These are phyloP conservation scores for Annulohypoxylon maeteangense DNA, from an alignment of 495 filamentous ascomycete genomes.

Conservation along the genomic window DNA sequence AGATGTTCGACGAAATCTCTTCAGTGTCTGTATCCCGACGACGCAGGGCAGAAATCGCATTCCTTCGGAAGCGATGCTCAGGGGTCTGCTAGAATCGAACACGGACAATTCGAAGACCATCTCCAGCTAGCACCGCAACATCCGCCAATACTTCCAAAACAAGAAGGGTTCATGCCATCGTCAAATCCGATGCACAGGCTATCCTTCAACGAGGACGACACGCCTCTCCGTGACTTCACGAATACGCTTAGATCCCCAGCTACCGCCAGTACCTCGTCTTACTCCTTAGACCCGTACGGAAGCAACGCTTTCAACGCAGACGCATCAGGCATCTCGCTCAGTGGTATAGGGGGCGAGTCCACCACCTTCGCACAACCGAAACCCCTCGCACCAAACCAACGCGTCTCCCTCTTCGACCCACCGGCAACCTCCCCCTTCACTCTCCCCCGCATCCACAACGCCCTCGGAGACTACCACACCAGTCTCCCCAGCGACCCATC, in stretches of 20 bases:
- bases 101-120: slow-evolving; percentile 30
- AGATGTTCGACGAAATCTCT: slow-evolving; percentile 64
- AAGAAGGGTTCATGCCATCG: slow-evolving; percentile 10
- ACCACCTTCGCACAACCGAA: slow-evolving; percentile 5
- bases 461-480: slow-evolving; percentile 29
- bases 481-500: slow-evolving; percentile 18
- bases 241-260: slow-evolving; percentile 23
- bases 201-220: slow-evolving; percentile 21
- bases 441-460: slow-evolving; percentile 20
- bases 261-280: slow-evolving; percentile 12
- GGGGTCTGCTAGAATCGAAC: slow-evolving; percentile 14
- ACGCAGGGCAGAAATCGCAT: slow-evolving; percentile 19
- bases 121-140: slow-evolving; percentile 16
- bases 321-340: neutral
- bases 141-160: slow-evolving; percentile 19
- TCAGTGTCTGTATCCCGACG: slow-evolving; percentile 61
- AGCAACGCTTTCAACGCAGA: neutral
- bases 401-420: slow-evolving; percentile 29
- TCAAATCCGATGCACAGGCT: slow-evolving; percentile 5
- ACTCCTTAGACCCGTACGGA: slow-evolving; percentile 11
- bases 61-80: slow-evolving; percentile 11
- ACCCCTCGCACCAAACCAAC: slow-evolving; percentile 16
- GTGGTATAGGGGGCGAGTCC: slow-evolving; percentile 1
- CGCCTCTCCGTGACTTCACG: slow-evolving; percentile 29
- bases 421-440: slow-evolving; percentile 20